phyloP scores from a whole-genome alignment of 352 stramenopile species.

The Pythium biforme region DNA sequence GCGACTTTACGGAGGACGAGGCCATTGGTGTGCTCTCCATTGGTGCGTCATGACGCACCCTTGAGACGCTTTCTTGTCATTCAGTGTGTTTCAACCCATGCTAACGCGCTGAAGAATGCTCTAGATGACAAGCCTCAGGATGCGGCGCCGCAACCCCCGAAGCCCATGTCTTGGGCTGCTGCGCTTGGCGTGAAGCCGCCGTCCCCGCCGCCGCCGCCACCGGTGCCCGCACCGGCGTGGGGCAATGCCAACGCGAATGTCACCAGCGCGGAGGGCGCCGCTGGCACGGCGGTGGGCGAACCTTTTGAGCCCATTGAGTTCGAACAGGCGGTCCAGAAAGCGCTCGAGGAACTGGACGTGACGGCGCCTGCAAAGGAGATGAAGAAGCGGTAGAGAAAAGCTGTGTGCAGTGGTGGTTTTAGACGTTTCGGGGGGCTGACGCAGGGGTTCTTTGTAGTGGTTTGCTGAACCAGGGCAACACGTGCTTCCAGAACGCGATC shows the following conservation, averaged over 20 bases:
- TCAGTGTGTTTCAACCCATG: constrained; percentile 20
- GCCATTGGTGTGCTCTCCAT: constrained; percentile 32
- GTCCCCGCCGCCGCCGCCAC: constrained; percentile 25
- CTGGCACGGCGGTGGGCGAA: neutral
- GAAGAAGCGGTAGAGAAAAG: constrained; percentile 64
- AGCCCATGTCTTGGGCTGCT: constrained; percentile 61
- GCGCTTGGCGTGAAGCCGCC: constrained; percentile 42
- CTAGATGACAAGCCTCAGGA: constrained; percentile 8
- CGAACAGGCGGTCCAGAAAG: constrained; percentile 66
- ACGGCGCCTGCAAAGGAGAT: constrained; percentile 70
- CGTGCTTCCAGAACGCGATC: constrained; percentile 88
- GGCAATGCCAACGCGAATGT: constrained; percentile 22
- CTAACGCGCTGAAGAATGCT: neutral
- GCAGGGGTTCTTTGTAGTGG: constrained; percentile 32
- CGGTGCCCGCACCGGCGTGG: constrained; percentile 23
- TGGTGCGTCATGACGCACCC: constrained; percentile 17
- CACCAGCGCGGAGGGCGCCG: neutral
- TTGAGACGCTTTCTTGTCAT: neutral
- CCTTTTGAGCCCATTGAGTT: constrained; percentile 37
- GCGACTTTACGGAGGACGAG: constrained; percentile 78
- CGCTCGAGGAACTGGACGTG: constrained; percentile 52
- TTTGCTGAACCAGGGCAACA: constrained; percentile 85
- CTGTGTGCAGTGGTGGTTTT: too few relatives aligned
- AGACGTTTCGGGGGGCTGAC: too few relatives aligned
- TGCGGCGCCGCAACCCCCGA: neutral